phyloP scores from a whole-genome alignment of 345 rosid species.

The Cardamine chenopodiifolia region DNA sequence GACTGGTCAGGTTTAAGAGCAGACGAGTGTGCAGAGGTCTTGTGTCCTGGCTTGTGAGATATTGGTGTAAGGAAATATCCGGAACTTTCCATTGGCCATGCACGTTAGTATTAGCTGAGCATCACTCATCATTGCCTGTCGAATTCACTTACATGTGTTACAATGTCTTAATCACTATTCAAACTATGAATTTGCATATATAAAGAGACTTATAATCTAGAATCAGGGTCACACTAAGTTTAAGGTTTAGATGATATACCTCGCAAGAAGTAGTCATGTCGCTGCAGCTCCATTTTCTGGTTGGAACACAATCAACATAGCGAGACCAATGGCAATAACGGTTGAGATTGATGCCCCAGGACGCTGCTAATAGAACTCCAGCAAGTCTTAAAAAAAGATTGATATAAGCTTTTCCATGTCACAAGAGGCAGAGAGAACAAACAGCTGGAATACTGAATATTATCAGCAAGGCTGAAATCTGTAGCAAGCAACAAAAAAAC shows the following conservation, averaged over 20 bases:
- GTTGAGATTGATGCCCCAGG: conserved; percentile 59
- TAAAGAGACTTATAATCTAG: neutral
- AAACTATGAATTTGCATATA: neutral
- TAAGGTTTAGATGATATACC: conserved; percentile 46
- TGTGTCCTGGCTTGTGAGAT: conserved; percentile 58
- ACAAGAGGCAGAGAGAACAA: neutral
- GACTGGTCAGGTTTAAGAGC: conserved; percentile 46
- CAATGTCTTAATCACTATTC: neutral
- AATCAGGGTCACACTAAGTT: conserved; percentile 2
- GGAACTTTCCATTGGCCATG: conserved; percentile 62
- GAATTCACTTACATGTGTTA: conserved; percentile 11
- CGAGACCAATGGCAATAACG: conserved; percentile 70
- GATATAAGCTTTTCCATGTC: conserved; percentile 11
- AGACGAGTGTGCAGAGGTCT: conserved; percentile 78
- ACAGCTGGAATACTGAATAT: conserved; percentile 43
- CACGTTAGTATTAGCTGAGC: conserved; percentile 72
- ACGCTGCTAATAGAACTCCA: conserved; percentile 54
- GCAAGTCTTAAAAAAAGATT: conserved; percentile 45
- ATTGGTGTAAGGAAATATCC: conserved; percentile 62
- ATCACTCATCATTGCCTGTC: conserved; percentile 60
- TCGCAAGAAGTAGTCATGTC: conserved; percentile 64
- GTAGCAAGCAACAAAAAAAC: conserved; percentile 34
- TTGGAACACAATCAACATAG: conserved; percentile 69
- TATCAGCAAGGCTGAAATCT: conserved; percentile 62
- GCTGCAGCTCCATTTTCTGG: conserved; percentile 74